These are phyloP conservation scores for Penicillium dipodomyicola DNA, from an alignment of 495 filamentous ascomycete genomes.

Conservation along the genomic window DNA sequence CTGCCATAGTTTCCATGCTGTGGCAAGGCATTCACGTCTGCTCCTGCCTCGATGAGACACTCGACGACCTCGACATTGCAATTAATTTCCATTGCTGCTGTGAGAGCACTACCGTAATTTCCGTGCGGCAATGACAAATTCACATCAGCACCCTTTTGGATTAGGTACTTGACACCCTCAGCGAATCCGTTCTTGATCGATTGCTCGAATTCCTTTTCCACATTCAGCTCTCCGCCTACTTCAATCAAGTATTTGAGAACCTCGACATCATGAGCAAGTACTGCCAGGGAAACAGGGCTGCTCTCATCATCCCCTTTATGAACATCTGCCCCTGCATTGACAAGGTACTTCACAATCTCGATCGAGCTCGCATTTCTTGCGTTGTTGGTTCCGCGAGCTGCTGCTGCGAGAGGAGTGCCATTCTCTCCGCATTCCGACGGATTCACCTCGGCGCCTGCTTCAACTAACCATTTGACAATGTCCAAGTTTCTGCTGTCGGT, in stretches of 20 bases:
- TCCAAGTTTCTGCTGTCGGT: slow-evolving; percentile 12
- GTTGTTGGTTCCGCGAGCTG: slow-evolving; percentile 1
- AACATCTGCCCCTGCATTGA: background rate
- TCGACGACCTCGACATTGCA: too few species aligned
- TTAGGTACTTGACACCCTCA: slow-evolving; percentile 25
- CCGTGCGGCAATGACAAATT: slow-evolving; percentile 16
- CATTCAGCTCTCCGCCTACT: slow-evolving; percentile 24
- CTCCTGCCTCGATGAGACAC: too few species aligned
- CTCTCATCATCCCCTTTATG: background rate
- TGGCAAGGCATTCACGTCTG: too few species aligned
- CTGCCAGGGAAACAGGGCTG: background rate
- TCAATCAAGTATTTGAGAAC: slow-evolving; percentile 27
- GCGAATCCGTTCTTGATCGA: background rate
- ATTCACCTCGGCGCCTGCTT: slow-evolving; percentile 26
- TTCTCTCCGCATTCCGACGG: background rate
- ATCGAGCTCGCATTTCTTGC: background rate
- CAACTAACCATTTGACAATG: slow-evolving; percentile 25
- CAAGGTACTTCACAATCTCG: background rate
- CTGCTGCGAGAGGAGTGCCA: background rate
- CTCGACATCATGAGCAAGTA: slow-evolving; percentile 7
- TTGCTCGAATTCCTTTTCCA: slow-evolving; percentile 2
- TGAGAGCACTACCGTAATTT: too few species aligned
- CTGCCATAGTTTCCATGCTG: slow-evolving; percentile 16
- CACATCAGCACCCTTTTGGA: slow-evolving; percentile 31
- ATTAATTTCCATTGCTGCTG: too few species aligned